Percentiles rank a stretch among this genome's conserved stretches.
Conservation (phyloP, 371 early-diverging fungal species). For the Apophysomyces sp. region DNA sequence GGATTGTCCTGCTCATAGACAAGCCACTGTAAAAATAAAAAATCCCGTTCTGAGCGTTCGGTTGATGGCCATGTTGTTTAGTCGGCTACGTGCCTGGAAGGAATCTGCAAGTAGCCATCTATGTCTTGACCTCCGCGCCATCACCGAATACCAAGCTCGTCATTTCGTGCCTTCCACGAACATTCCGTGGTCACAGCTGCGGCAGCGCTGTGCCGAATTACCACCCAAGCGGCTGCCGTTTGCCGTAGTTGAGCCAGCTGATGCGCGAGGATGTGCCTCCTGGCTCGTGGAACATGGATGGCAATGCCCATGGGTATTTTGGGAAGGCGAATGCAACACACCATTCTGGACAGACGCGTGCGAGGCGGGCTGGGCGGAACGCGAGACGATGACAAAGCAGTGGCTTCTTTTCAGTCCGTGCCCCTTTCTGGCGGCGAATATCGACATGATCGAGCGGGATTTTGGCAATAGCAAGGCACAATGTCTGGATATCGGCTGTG, state of each 20-base stretch:
- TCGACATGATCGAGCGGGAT: conserved; percentile 22
- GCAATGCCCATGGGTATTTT: conserved; percentile 36
- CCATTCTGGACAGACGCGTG: conserved; percentile 7
- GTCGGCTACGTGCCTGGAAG: conserved; percentile 12
- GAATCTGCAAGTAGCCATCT: conserved; percentile 12
- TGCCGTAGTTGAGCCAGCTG: conserved; percentile 34
- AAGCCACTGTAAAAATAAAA: not conserved
- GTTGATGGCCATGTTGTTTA: not conserved
- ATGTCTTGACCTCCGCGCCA: conserved; percentile 34
- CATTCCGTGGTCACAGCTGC: conserved; percentile 36
- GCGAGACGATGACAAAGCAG: not conserved
- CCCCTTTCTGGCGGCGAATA: conserved; percentile 26
- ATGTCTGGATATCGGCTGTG: conserved; percentile 50
- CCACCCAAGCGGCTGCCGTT: conserved; percentile 42
- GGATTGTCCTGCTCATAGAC: not conserved
- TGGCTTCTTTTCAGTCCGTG: conserved; percentile 36
- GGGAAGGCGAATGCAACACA: conserved; percentile 15
- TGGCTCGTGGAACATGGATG: conserved; percentile 38
- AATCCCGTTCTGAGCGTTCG: not conserved
- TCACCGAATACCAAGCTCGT: conserved; percentile 14
- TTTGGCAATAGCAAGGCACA: not conserved
- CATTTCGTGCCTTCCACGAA: conserved; percentile 36
- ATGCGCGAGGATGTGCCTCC: conserved; percentile 7
- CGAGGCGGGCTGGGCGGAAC: not conserved
- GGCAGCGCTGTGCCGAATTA: conserved; percentile 32